Evolutionary conservation across 2,329 filamentous ascomycete genomes (phyloP).

Genomic region (Talaromyces rugulosus): DNA sequence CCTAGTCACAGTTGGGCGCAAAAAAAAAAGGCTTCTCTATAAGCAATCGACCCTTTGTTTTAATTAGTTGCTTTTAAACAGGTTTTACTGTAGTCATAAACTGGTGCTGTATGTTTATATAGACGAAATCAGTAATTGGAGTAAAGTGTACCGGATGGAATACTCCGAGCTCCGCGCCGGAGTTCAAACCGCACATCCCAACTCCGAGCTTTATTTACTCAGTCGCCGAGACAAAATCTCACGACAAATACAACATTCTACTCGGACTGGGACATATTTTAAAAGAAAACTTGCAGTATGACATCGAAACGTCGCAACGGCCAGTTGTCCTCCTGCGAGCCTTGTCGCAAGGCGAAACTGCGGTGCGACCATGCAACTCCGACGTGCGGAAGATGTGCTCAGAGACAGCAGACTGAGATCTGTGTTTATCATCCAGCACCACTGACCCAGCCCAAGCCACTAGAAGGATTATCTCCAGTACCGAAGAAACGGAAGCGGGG

Average conservation of each 20-base stretch:
- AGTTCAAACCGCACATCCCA: neutral
- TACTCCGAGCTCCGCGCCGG: neutral
- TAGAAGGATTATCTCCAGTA: neutral
- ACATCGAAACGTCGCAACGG: conserved; percentile 10
- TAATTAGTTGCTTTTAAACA: too few relatives aligned
- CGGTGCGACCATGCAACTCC: conserved; percentile 21
- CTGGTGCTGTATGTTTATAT: too few relatives aligned
- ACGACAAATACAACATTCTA: neutral
- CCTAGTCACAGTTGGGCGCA: too few relatives aligned
- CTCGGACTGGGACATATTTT: neutral
- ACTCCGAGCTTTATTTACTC: neutral
- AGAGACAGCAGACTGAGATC: conserved; percentile 8
- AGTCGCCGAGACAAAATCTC: neutral
- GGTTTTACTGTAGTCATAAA: too few relatives aligned
- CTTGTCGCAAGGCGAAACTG: conserved; percentile 22
- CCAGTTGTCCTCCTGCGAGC: conserved; percentile 21
- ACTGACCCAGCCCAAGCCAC: conserved; percentile 8
- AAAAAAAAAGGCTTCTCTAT: too few relatives aligned
- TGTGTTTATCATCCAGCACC: conserved; percentile 19
- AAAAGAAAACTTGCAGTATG: neutral
- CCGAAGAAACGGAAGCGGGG: conserved; percentile 10
- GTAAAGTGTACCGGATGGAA: neutral
- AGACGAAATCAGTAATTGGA: too few relatives aligned
- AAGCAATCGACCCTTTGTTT: too few relatives aligned
- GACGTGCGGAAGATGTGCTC: conserved; percentile 17